Conservation (phyloP, 208 protist genomes). For the Phytomonas sp. region DNA sequence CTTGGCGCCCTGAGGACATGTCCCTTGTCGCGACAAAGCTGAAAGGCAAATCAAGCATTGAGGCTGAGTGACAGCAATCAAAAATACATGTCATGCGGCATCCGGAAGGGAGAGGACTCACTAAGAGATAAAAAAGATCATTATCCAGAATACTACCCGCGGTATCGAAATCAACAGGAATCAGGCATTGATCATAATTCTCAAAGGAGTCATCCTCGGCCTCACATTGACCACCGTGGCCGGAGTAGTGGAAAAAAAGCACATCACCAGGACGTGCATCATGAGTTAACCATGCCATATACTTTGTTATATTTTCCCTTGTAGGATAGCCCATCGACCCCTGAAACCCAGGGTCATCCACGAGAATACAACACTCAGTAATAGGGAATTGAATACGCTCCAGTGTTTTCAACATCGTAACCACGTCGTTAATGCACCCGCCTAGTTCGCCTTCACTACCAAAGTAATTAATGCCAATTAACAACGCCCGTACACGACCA, state of each 20-base stretch:
- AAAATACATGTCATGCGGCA: slow-evolving; percentile 88
- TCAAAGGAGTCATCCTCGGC: slow-evolving; percentile 43
- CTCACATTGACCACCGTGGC: slow-evolving; percentile 75
- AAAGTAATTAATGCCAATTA: slow-evolving; percentile 90
- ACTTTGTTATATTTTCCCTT: slow-evolving; percentile 71
- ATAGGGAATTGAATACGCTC: slow-evolving; percentile 78
- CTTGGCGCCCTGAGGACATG: not conserved
- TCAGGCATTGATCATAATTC: slow-evolving; percentile 75
- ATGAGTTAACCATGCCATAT: slow-evolving; percentile 78
- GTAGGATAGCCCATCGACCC: slow-evolving; percentile 70
- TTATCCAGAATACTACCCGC: slow-evolving; percentile 83
- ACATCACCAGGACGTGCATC: slow-evolving; percentile 78
- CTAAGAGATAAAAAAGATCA: slow-evolving; percentile 78
- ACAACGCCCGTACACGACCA: slow-evolving; percentile 78
- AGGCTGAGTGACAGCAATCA: slow-evolving; percentile 91
- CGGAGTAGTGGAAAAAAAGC: slow-evolving; percentile 88
- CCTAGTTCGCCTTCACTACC: slow-evolving; percentile 46
- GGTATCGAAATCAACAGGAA: slow-evolving; percentile 67
- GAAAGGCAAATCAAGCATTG: slow-evolving; percentile 86
- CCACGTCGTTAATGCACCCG: slow-evolving; percentile 85
- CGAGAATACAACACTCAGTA: slow-evolving; percentile 74
- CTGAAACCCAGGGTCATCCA: slow-evolving; percentile 71
- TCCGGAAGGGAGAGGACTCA: slow-evolving; percentile 57
- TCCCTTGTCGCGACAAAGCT: slow-evolving; percentile 42
- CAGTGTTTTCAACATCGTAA: slow-evolving; percentile 68